Conservation (phyloP, 2,329 filamentous ascomycete species). For the Aspergillus novoparasiticus region DNA sequence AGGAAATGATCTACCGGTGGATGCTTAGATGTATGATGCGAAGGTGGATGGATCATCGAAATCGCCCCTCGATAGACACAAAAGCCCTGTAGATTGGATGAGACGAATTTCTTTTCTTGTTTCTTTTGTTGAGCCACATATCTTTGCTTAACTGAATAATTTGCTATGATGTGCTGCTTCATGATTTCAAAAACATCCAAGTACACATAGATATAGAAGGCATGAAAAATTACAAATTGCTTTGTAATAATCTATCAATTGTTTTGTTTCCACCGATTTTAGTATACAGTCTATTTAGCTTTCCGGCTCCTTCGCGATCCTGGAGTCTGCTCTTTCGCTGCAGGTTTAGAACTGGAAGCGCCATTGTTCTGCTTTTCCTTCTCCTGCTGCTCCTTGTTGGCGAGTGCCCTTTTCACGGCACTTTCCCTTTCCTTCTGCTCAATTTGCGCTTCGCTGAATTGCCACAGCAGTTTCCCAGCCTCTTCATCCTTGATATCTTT, state of each 20-base stretch:
- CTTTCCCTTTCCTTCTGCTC: constrained; percentile 79
- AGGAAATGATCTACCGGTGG: background rate
- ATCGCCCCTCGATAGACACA: constrained; percentile 9
- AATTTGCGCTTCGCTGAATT: constrained; percentile 82
- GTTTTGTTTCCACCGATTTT: background rate
- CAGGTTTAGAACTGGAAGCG: constrained; percentile 11
- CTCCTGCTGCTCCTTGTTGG: constrained; percentile 55
- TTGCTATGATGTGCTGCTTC: background rate
- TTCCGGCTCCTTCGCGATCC: constrained; percentile 47
- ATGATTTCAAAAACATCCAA: background rate
- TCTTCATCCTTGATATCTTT: constrained; percentile 76
- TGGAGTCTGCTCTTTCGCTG: constrained; percentile 32
- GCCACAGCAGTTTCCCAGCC: constrained; percentile 83
- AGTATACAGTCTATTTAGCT: constrained; percentile 22
- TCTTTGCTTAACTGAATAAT: constrained; percentile 2
- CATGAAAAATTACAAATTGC: background rate
- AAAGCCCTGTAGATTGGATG: constrained; percentile 30
- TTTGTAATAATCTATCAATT: background rate
- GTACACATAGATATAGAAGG: constrained; percentile 3
- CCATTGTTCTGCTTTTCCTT: constrained; percentile 24
- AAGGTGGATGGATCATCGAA: background rate
- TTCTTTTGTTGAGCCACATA: constrained; percentile 1
- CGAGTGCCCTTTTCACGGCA: constrained; percentile 62
- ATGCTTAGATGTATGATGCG: background rate
- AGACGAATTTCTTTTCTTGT: constrained; percentile 39